A percentile compares a stretch with the other conserved stretches of the same genome.
Evolutionary conservation across 805 yeast species (phyloP).

Genomic region (Cyberlindnera mycetangii): DNA sequence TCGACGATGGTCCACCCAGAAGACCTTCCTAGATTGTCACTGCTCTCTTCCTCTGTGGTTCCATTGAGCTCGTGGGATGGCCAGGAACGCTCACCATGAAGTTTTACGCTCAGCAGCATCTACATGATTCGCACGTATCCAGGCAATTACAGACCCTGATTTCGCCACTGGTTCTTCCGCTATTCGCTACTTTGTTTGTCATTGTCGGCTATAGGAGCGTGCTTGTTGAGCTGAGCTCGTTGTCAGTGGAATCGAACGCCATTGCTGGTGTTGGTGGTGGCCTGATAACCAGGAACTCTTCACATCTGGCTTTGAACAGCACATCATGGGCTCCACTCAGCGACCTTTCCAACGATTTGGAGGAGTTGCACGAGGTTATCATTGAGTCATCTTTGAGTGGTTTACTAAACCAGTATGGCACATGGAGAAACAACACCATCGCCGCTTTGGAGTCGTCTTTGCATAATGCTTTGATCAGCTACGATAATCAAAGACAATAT

Average conservation of each 20-base stretch:
- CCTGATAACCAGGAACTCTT: neutral
- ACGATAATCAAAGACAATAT: neutral
- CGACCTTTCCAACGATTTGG: neutral
- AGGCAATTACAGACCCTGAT: slow-evolving; percentile 4
- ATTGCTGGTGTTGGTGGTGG: neutral
- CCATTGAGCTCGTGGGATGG: too few species aligned
- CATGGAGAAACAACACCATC: slow-evolving; percentile 5
- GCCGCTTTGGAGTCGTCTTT: slow-evolving; percentile 1
- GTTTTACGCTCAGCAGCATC: slow-evolving; percentile 10
- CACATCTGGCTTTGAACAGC: neutral
- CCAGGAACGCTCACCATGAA: too few species aligned
- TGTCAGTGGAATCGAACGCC: neutral
- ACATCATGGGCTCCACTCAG: neutral
- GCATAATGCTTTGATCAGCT: neutral
- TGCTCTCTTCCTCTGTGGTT: too few species aligned
- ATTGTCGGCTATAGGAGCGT: slow-evolving; percentile 1
- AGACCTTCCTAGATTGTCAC: too few species aligned
- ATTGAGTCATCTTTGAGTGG: neutral
- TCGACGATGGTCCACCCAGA: too few species aligned
- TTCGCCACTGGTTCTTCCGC: slow-evolving; percentile 6
- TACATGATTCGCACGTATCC: slow-evolving; percentile 11
- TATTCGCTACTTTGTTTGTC: neutral
- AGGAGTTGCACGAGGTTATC: neutral
- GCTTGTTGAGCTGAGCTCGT: neutral
- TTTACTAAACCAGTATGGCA: neutral